Percentiles rank a stretch among this genome's conserved stretches.
These are phyloP conservation scores for Silybum marianum DNA, from an alignment of 129 eudicot genomes.

Conservation along the genomic window DNA sequence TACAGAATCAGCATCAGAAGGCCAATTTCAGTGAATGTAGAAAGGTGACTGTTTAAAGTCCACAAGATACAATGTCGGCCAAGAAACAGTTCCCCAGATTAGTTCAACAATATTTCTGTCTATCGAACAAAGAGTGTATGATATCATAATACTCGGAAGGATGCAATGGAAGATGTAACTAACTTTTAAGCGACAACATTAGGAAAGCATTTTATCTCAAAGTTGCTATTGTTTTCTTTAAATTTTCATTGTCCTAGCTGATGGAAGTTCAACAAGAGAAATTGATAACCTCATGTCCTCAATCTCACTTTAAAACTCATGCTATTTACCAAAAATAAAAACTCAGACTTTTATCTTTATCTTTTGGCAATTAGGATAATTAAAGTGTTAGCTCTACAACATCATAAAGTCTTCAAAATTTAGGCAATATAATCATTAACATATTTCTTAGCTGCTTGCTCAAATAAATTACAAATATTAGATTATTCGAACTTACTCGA, in stretches of 20 bases:
- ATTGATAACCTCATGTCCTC: neutral
- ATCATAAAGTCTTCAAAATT: neutral
- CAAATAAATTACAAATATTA: neutral
- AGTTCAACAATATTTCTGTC: neutral
- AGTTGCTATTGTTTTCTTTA: neutral
- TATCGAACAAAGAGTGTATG: neutral
- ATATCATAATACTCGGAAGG: neutral
- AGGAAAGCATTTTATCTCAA: neutral
- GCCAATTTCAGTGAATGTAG: neutral
- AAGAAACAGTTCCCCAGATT: neutral
- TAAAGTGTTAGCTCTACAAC: neutral
- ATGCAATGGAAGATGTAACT: constrained; percentile 4
- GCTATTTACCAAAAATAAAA: neutral
- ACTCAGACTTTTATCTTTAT: no score
- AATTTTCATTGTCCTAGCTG: neutral
- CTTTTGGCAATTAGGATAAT: neutral
- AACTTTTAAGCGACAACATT: neutral
- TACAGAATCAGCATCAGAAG: neutral
- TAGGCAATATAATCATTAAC: neutral
- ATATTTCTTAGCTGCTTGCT: neutral
- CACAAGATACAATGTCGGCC: neutral
- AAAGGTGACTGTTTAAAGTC: neutral
- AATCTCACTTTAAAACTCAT: neutral
- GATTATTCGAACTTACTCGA: neutral
- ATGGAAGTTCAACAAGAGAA: neutral